phyloP scores from a whole-genome alignment of 2,329 filamentous ascomycete genomes.

The Lecanoromycetidae sp. region DNA sequence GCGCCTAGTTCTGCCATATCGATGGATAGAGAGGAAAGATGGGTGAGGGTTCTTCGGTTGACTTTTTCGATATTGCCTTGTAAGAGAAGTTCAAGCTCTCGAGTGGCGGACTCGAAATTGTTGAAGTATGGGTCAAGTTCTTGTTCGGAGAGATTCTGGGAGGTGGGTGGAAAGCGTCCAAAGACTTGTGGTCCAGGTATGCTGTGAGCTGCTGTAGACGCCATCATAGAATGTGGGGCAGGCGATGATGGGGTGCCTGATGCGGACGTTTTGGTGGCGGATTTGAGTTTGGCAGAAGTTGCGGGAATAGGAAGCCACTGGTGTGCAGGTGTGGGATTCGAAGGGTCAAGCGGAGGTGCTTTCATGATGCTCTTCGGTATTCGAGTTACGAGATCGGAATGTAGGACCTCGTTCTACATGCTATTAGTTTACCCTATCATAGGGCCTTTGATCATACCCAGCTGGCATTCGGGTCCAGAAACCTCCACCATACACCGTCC shows the following conservation, averaged over 20 bases:
- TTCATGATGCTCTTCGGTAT: constrained; percentile 91
- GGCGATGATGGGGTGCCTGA: constrained; percentile 46
- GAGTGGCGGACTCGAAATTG: constrained; percentile 80
- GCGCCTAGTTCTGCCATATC: constrained; percentile 89
- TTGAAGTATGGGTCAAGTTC: constrained; percentile 95
- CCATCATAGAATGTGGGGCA: constrained; percentile 35
- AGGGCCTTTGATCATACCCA: constrained; percentile 70
- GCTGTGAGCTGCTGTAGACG: constrained; percentile 45
- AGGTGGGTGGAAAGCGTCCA: constrained; percentile 70
- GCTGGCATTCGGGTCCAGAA: constrained; percentile 94
- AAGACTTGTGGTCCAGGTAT: constrained; percentile 53
- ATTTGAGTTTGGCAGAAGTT: constrained; percentile 71
- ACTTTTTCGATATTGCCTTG: constrained; percentile 95
- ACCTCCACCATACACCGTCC: constrained; percentile 95
- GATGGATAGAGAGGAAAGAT: constrained; percentile 68
- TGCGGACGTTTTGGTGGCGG: constrained; percentile 30
- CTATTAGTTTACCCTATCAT: too few relatives aligned
- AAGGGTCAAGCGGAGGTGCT: constrained; percentile 85
- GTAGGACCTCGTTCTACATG: constrained; percentile 78
- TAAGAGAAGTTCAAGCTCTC: constrained; percentile 76
- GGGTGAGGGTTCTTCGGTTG: constrained; percentile 76
- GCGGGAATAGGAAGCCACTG: constrained; percentile 77
- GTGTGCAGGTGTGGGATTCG: constrained; percentile 82
- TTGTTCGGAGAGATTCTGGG: constrained; percentile 65
- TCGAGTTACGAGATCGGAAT: constrained; percentile 78